Evolutionary conservation across 805 yeast species (phyloP).

Genomic region (Barnettozyma sp.): DNA sequence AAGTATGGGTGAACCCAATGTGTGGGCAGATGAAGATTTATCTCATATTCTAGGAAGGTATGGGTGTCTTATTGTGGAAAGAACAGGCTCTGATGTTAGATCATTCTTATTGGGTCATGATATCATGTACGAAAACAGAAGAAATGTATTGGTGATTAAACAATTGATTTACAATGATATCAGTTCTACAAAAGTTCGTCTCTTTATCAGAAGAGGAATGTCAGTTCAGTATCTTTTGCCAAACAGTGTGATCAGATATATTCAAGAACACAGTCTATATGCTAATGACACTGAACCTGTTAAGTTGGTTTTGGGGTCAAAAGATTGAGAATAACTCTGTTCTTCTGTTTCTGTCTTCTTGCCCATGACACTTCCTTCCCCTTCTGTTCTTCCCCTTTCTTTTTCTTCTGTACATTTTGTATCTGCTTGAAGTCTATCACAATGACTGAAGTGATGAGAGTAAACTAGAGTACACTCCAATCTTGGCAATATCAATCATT

Average conservation of each 20-base stretch:
- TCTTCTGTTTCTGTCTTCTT: too few relatives aligned
- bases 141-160: conserved; percentile 88
- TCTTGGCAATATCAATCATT: too few relatives aligned
- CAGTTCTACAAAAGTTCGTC: conserved; percentile 86
- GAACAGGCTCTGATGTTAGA: conserved; percentile 95
- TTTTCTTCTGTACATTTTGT: too few relatives aligned
- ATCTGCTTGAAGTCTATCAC: too few relatives aligned
- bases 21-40: conserved; percentile 94
- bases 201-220: conserved; percentile 92
- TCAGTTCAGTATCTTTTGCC: conserved; percentile 92
- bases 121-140: conserved; percentile 93
- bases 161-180: conserved; percentile 96
- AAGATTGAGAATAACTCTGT: conserved; percentile 23
- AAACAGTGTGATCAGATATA: conserved; percentile 88
- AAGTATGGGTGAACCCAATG: conserved; percentile 99
- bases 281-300: conserved; percentile 88
- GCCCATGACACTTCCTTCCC: too few relatives aligned
- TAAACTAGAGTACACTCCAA: too few relatives aligned
- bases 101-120: conserved; percentile 89
- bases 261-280: conserved; percentile 86
- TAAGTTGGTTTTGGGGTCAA: conserved; percentile 63
- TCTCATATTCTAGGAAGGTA: conserved; percentile 93
- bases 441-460: too few relatives aligned
- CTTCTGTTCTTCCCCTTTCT: too few relatives aligned
- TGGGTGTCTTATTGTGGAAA: conserved; percentile 93